Conservation (phyloP, 2,329 filamentous ascomycete species). For the Acrocalymma vagum region DNA sequence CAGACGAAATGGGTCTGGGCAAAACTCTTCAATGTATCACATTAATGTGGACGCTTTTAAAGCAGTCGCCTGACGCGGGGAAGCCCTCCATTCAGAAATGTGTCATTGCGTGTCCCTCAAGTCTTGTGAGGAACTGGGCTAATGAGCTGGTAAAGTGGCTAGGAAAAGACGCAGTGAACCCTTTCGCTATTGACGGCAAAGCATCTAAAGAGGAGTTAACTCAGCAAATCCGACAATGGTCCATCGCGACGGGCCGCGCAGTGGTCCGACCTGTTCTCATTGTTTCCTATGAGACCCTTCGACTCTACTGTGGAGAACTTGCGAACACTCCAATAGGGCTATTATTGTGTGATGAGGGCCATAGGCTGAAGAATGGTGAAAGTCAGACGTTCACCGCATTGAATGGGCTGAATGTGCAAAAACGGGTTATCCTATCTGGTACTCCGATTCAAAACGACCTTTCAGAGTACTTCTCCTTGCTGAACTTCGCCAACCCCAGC, state of each 20-base stretch:
- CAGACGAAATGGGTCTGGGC: conserved; percentile 97
- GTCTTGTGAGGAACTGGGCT: conserved; percentile 96
- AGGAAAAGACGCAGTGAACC: conserved; percentile 86
- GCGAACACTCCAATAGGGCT: conserved; percentile 90
- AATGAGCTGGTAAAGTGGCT: conserved; percentile 98
- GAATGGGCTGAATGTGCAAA: conserved; percentile 87
- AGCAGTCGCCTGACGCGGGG: conserved; percentile 95
- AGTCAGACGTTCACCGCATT: conserved; percentile 93
- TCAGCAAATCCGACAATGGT: conserved; percentile 92
- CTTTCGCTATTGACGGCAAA: conserved; percentile 97
- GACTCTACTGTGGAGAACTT: conserved; percentile 88
- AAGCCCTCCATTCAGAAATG: conserved; percentile 95
- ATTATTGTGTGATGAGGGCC: conserved; percentile 94
- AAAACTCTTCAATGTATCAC: conserved; percentile 98
- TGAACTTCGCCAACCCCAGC: conserved; percentile 95
- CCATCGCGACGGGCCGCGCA: conserved; percentile 86
- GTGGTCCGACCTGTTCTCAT: conserved; percentile 94
- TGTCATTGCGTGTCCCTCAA: conserved; percentile 95
- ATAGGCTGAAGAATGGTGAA: conserved; percentile 95
- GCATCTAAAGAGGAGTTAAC: conserved; percentile 93
- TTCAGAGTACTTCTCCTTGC: conserved; percentile 95
- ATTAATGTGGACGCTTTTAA: conserved; percentile 94
- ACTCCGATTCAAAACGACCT: conserved; percentile 98
- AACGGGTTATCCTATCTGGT: conserved; percentile 92
- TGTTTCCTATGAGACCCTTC: conserved; percentile 95